Conservation (phyloP, 2,329 filamentous ascomycete species). For the Endoconidiophora laricicola region DNA sequence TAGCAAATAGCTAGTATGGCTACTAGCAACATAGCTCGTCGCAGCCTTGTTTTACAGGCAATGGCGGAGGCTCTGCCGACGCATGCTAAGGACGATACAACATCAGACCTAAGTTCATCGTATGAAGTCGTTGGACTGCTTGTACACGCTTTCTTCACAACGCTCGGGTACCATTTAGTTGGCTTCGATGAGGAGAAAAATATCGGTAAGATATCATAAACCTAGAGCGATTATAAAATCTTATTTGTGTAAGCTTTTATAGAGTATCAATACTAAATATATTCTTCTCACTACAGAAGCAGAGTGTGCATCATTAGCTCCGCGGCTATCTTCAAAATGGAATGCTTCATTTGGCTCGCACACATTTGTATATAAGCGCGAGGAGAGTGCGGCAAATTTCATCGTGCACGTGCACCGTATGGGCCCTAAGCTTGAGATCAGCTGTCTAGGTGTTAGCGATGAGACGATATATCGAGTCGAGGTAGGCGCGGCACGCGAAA, state of each 20-base stretch:
- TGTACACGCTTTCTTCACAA: constrained; percentile 65
- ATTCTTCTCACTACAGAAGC: constrained; percentile 24
- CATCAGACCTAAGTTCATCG: constrained; percentile 49
- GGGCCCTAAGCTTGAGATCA: constrained; percentile 68
- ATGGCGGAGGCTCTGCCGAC: constrained; percentile 46
- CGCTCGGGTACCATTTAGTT: constrained; percentile 62
- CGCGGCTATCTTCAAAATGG: constrained; percentile 60
- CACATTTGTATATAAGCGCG: constrained; percentile 74
- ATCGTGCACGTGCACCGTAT: constrained; percentile 68
- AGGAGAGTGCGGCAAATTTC: constrained; percentile 71
- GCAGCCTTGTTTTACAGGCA: constrained; percentile 31
- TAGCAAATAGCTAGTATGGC: neutral
- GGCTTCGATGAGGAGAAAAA: constrained; percentile 73
- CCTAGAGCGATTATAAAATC: neutral
- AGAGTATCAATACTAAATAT: neutral
- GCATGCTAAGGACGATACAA: constrained; percentile 33
- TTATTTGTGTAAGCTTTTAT: neutral
- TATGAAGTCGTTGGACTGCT: constrained; percentile 77
- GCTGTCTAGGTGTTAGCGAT: constrained; percentile 62
- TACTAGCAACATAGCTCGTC: constrained; percentile 23
- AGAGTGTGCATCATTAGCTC: constrained; percentile 38
- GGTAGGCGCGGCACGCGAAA: constrained; percentile 50
- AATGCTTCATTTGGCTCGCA: constrained; percentile 56
- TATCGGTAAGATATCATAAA: constrained; percentile 34
- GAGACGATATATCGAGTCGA: constrained; percentile 71